Evolutionary conservation across 2,329 filamentous ascomycete genomes (phyloP).

Genomic region (Aureobasidium sp.): DNA sequence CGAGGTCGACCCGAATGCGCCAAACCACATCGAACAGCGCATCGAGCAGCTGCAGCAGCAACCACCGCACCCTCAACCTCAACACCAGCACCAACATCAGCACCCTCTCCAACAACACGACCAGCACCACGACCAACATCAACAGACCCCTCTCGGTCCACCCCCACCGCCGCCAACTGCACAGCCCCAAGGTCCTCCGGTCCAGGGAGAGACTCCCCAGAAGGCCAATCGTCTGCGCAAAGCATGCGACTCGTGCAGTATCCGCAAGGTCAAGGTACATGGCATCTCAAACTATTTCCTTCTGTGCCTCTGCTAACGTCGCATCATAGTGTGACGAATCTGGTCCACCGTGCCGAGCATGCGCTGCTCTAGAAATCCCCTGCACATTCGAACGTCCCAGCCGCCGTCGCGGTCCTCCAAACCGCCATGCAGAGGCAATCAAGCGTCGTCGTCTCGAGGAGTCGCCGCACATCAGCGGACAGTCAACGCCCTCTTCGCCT

Average conservation of each 20-base stretch:
- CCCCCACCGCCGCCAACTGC: conserved; percentile 15
- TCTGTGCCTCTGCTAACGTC: not conserved
- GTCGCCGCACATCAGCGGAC: conserved; percentile 37
- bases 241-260: conserved; percentile 35
- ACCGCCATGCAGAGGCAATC: conserved; percentile 59
- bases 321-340: conserved; percentile 53
- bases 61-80: conserved; percentile 24
- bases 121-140: conserved; percentile 21
- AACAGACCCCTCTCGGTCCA: conserved; percentile 20
- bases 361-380: conserved; percentile 57
- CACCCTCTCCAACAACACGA: conserved; percentile 24
- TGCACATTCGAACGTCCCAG: conserved; percentile 61
- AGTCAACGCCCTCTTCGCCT: conserved; percentile 42
- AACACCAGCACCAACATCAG: conserved; percentile 21
- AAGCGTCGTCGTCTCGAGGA: conserved; percentile 52
- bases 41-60: conserved; percentile 28
- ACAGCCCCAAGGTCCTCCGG: conserved; percentile 15
- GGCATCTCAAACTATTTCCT: not conserved
- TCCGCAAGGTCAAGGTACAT: conserved; percentile 34
- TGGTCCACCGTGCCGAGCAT: conserved; percentile 60
- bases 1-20: conserved; percentile 19
- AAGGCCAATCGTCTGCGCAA: conserved; percentile 35
- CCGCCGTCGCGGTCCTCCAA: conserved; percentile 58
- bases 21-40: conserved; percentile 23
- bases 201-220: conserved; percentile 15